Evolutionary conservation across 176 grass and related monocot genomes (phyloP).

Genomic region (Urochloa ruziziensis): DNA sequence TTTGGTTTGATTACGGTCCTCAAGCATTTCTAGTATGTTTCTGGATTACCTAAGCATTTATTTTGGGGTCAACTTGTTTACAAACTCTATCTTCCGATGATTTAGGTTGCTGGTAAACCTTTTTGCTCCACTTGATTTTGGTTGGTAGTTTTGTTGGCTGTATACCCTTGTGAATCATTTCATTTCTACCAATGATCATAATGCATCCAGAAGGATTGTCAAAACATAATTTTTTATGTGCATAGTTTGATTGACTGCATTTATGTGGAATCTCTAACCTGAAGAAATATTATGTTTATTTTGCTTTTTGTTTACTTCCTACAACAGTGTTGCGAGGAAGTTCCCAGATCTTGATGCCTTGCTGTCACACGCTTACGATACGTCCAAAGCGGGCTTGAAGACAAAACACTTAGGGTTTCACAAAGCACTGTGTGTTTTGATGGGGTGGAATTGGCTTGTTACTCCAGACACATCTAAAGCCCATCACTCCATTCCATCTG

Average conservation of each 20-base stretch:
- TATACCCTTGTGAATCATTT: neutral
- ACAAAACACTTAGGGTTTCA: slow-evolving; percentile 85
- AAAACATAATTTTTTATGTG: slow-evolving; percentile 1
- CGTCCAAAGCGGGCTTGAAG: slow-evolving; percentile 66
- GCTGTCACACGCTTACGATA: slow-evolving; percentile 59
- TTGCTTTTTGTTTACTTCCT: slow-evolving; percentile 33
- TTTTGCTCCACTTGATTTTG: neutral
- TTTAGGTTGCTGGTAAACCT: neutral
- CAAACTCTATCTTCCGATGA: neutral
- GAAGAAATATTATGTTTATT: slow-evolving; percentile 43
- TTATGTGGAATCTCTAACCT: slow-evolving; percentile 28
- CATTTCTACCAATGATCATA: neutral
- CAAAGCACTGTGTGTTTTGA: slow-evolving; percentile 88
- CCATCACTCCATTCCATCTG: slow-evolving; percentile 48
- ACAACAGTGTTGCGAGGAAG: slow-evolving; percentile 61
- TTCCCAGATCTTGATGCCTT: slow-evolving; percentile 66
- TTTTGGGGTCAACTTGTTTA: neutral
- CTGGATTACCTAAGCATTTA: neutral
- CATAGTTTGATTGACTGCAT: slow-evolving; percentile 20
- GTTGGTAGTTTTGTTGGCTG: neutral
- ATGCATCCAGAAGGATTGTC: neutral
- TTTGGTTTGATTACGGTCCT: neutral
- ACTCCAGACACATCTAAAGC: slow-evolving; percentile 69
- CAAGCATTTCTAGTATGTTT: neutral
- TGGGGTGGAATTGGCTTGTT: slow-evolving; percentile 90